Conservation (phyloP, 306 rosid species). For the Comarum palustre region DNA sequence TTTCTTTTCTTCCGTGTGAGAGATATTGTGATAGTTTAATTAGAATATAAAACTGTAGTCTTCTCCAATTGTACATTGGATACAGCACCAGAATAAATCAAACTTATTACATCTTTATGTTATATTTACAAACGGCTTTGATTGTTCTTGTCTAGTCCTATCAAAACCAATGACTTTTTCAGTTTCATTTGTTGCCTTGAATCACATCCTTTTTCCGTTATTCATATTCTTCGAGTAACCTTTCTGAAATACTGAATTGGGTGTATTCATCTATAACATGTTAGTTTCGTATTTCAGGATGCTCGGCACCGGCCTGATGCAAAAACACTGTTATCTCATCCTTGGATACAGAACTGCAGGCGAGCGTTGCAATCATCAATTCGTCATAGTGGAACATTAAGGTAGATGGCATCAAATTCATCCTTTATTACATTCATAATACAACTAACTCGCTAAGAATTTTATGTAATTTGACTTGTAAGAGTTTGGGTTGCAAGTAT, state of each 20-base stretch:
- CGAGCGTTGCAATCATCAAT: slow-evolving; percentile 89
- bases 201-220: neutral
- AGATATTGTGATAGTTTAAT: neutral
- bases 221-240: neutral
- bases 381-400: slow-evolving; percentile 83
- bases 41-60: neutral
- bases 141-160: slow-evolving; percentile 4
- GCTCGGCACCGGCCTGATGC: slow-evolving; percentile 99
- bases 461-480: neutral
- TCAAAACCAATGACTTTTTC: neutral
- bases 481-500: neutral
- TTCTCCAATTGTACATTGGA: neutral
- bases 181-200: neutral
- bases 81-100: neutral
- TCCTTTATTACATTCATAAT: slow-evolving; percentile 2
- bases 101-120: neutral
- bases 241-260: slow-evolving; percentile 3
- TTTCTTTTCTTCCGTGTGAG: neutral
- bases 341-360: slow-evolving; percentile 85
- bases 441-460: neutral
- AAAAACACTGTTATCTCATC: slow-evolving; percentile 87
- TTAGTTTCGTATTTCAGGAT: slow-evolving; percentile 60
- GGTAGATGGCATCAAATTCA: slow-evolving; percentile 43
- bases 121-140: neutral
- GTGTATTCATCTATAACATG: slow-evolving; percentile 9